Base-by-base conservation (phyloP, 345 rosid genomes). In the Toxicodendron radicans region DNA sequence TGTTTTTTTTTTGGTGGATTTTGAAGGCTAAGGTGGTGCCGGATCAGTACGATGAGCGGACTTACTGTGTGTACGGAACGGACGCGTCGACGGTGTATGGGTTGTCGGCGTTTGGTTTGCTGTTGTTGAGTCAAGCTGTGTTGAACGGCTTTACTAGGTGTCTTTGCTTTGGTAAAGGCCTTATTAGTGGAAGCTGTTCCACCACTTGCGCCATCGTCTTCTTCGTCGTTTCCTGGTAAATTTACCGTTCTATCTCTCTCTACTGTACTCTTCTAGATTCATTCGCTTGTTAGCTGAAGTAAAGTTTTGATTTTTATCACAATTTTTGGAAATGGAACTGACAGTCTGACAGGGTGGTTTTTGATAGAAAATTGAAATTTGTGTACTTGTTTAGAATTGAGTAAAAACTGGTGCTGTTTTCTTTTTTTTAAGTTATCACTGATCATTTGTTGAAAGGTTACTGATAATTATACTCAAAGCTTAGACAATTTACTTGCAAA, bases 61-160 rank as follows among this genome's bases (percentile, higher is more conserved):
- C 91, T 0, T 90, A 78, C 86, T 95, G 99, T 73, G 80, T 61
- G 38, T 95, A 95, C 82, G 83, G 79, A n/a, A 76, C 93, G 43
- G 93, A 84, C 64, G 98, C 99, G 5, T 79, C 98, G 70, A 89
- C 96, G 73, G 86, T 87, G 79, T 95, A 93, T 84, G 98, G 97
- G 33, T 64, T 95, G 73, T 68, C 87, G 73, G 98, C 98, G 64
- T 92, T 92, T 66, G 96, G 87, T 57, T 72, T 92, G 79, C 75
- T 95, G 45, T 81, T 93, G 62, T 66, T 92, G 0, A 92, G 99
- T 82, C 99, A 95, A 46, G 11, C 70, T 68, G 82, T 90, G 76
- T 68, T 95, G 66, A 87, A 86, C 83, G 93, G 84, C 79, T 94
- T 91, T 51, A 91, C 99, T 1, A 84, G 82, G 81, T 95, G 99